Base-by-base conservation (phyloP, 1,284 basidiomycete species). In the Stygiomarasmius scandens region DNA sequence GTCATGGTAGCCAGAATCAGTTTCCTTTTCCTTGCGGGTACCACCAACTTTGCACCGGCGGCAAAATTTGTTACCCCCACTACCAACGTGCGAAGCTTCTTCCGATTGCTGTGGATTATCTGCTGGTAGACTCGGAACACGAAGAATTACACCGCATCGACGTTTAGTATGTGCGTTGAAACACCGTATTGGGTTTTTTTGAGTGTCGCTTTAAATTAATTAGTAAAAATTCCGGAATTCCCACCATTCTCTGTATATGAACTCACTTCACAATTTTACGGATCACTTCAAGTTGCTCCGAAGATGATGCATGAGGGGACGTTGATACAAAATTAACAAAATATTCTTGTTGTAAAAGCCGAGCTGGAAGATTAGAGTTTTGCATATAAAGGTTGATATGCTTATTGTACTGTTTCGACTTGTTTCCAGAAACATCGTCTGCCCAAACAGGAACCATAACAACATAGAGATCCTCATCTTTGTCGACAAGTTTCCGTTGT, bases 101-200 rank as follows among this genome's bases (percentile, higher is more conserved):
- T 74, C 73, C 0, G 69, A 59, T 56, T 74, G 74, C 52, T 69
- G 66, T 1, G 74, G 75, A 55, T 75, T 77, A 47, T 76, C 75
- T 1, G 69, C 71, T 2, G 72, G 69, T 4, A 70, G 54, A 10
- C 61, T 0, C 67, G 23, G 41, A 68, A 67, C 20, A 69, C 66
- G 20, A 61, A 32, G 19, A 64, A 34, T 2, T 63, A 47, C 16
- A 55, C 43, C 69, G 71, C 49, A 72, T 65, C 64, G 67, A 69
- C 19, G 66, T 63, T 24, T 54, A 47, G 32, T 66, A 38, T 57
- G 64, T 67, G n/a, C 55, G 34, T 24, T 59, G 45, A 29, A 55
- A 29, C 48, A 55, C 12, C 10, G 8, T n/a, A 55, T 29, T n/a
- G 54, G 54, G 20, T 55, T 29, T 19, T 25, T 19, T 3, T 50